Evolutionary conservation across 805 yeast species (phyloP), one percentile per base, ranked within the genome.

Genomic region (Metschnikowia kofuensis): DNA sequence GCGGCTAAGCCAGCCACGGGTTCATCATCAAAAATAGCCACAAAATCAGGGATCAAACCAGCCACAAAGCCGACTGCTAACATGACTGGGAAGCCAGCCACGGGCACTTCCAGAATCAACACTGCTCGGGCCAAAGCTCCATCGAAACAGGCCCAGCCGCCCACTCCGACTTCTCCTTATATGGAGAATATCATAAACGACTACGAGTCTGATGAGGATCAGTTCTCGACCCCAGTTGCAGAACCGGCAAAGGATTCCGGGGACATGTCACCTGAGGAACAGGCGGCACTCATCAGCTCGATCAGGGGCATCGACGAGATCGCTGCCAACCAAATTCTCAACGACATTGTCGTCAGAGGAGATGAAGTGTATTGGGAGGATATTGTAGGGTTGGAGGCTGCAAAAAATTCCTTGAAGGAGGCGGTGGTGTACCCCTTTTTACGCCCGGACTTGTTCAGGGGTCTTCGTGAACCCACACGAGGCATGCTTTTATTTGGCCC

Each of bases 401-500:
- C 97, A 2, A 94, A 92, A 62, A 80, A 79, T 54, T 86, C 97
- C 2, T 72, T 92, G 47, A 92, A 90, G 64, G 99, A 92, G 64
- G 88, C 97, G 0, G 97, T 94, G 4, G 97, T 92, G 12, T 92
- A 91, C 64, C 99, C 99, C 26, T 91, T 92, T 62, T 68, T 94
- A 55, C 77, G 98, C 44, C 99, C 98, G 0, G 98, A 92, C 67
- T 74, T 92, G 49, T 94, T 92, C 64, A 79, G 82, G 50, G 98
- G 97, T 0, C 70, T 92, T 45, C 76, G 97, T 57, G 97, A 91
- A 68, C 98, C 98, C 0, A 91, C 96, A 0, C 72, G 96, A 50
- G 98, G 98, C n/a, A 89, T 94, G 96, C 74, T 92, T 16, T 69
- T 92, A 38, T 92, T 90, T 72, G 99, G 99, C 0, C 98, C 99